Percentiles rank a stretch among this genome's conserved stretches.
These are phyloP conservation scores for Zygoascus biomembranicola DNA, from an alignment of 805 yeast genomes.

Conservation along the genomic window DNA sequence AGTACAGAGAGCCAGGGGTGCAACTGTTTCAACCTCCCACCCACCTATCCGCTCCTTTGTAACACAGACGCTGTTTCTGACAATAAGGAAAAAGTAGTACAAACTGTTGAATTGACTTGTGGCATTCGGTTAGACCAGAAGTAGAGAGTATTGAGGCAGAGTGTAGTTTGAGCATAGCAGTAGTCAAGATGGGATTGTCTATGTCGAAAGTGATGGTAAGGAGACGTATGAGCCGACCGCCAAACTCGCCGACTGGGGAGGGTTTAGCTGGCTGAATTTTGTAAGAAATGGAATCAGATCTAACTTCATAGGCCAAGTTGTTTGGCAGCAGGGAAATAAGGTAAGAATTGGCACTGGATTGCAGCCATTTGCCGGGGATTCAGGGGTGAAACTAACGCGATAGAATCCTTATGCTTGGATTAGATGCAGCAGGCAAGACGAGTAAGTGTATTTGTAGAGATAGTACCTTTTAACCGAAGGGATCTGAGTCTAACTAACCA, in stretches of 20 bases:
- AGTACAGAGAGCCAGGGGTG: no score
- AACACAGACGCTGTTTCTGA: no score
- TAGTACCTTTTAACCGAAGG: no score
- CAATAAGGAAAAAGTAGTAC: no score
- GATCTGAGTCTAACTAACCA: no score
- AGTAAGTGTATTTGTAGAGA: conserved; percentile 17
- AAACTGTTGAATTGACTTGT: no score
- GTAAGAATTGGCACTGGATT: conserved; percentile 13
- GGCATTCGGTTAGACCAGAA: no score
- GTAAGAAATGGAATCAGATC: not conserved
- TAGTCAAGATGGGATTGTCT: conserved; percentile 19
- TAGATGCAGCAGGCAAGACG: conserved; percentile 91
- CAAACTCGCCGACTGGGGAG: not conserved
- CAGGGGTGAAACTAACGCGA: conserved; percentile 4
- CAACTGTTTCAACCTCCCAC: not conserved
- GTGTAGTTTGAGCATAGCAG: no score
- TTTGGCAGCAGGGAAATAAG: conserved; percentile 48
- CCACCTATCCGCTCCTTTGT: not conserved
- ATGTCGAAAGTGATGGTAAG: conserved; percentile 23
- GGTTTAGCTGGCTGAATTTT: not conserved
- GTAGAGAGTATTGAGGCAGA: no score
- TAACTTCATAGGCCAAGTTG: conserved; percentile 28
- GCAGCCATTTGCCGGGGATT: not conserved
- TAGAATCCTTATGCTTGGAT: conserved; percentile 79
- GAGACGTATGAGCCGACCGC: not conserved